phyloP scores from a whole-genome alignment of 805 yeast genomes.

The Wickerhamomyces ciferrii region DNA sequence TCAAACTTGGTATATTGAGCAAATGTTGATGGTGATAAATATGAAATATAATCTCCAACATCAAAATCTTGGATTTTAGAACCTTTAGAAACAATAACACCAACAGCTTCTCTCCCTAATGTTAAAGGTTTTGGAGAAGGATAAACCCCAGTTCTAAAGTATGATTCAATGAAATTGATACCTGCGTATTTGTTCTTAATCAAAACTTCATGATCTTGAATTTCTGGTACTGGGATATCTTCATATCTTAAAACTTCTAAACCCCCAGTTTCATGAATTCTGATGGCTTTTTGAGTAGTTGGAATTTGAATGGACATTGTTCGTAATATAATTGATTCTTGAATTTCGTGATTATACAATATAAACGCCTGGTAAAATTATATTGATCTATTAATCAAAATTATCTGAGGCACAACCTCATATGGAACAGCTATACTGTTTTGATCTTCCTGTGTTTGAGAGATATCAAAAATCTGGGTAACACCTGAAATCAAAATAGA shows the following conservation, averaged over 20 bases:
- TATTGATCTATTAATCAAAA: too few relatives aligned
- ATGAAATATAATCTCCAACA: conserved; percentile 72
- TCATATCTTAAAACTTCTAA: conserved; percentile 54
- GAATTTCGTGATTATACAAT: too few relatives aligned
- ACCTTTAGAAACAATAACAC: conserved; percentile 65
- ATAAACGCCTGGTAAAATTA: too few relatives aligned
- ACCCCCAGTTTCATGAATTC: conserved; percentile 48
- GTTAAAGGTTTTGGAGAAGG: conserved; percentile 54
- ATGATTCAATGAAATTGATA: conserved; percentile 75
- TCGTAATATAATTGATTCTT: too few relatives aligned
- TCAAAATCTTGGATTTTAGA: conserved; percentile 43
- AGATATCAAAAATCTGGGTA: too few relatives aligned
- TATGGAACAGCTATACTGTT: too few relatives aligned
- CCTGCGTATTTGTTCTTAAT: conserved; percentile 77
- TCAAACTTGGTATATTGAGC: conserved; percentile 64
- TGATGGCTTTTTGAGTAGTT: conserved; percentile 47
- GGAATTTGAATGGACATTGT: conserved; percentile 36
- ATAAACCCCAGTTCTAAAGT: conserved; percentile 77
- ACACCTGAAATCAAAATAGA: too few relatives aligned
- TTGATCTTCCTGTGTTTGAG: too few relatives aligned
- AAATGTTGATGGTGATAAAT: conserved; percentile 47
- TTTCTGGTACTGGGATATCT: conserved; percentile 51
- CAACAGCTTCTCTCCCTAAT: conserved; percentile 73
- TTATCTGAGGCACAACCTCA: too few relatives aligned
- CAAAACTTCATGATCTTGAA: conserved; percentile 52